These are phyloP conservation scores for Psilocybe cubensis DNA, from an alignment of 768 basidiomycete species.

Conservation along the genomic window DNA sequence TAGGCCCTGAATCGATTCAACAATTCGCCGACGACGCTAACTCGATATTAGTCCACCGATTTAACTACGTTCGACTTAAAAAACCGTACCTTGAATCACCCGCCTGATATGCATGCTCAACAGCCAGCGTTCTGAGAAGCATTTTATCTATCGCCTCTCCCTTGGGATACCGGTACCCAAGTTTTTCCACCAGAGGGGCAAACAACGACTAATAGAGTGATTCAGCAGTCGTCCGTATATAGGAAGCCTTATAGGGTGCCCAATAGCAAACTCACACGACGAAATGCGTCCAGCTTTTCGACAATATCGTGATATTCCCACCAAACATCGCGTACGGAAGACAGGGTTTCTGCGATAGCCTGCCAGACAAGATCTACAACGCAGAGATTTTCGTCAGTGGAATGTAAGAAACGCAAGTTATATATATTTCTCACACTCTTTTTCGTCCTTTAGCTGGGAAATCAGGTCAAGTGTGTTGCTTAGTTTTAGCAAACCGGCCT, in stretches of 20 bases:
- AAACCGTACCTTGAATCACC: constrained; percentile 30
- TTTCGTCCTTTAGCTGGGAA: constrained; percentile 69
- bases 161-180: constrained; percentile 77
- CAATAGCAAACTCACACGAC: constrained; percentile 46
- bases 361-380: constrained; percentile 81
- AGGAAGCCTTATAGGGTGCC: neutral
- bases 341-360: constrained; percentile 62
- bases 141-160: constrained; percentile 70
- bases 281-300: constrained; percentile 61
- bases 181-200: constrained; percentile 72
- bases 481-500: constrained; percentile 77
- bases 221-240: neutral
- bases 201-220: constrained; percentile 63
- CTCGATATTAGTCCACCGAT: too few species aligned
- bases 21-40: constrained; percentile 77
- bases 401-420: neutral
- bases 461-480: constrained; percentile 80
- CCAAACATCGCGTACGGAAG: constrained; percentile 65
- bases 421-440: constrained; percentile 56
- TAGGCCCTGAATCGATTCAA: constrained; percentile 71
- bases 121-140: constrained; percentile 75
- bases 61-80: too few species aligned
- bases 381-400: neutral
- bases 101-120: constrained; percentile 49
- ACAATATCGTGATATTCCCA: constrained; percentile 74